A percentile compares a stretch with the other conserved stretches of the same genome.
Conservation (phyloP, 78 protist species). For the Dictyostelium brefeldianum region DNA sequence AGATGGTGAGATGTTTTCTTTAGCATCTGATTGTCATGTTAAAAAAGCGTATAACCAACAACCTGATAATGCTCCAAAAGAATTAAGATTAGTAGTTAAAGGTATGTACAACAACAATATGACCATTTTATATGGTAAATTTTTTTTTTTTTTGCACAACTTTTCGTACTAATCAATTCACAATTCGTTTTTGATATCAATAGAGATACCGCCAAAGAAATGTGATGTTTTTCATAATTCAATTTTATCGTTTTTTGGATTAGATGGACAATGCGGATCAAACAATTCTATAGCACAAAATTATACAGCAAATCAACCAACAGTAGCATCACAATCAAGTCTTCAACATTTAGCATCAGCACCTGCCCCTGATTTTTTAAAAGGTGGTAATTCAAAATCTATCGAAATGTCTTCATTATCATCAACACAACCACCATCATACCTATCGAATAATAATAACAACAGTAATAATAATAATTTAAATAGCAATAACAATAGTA, state of each 20-base stretch:
- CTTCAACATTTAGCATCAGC: constrained; percentile 1
- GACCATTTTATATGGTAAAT: neutral
- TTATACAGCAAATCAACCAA: neutral
- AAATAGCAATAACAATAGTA: neutral
- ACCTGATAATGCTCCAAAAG: neutral
- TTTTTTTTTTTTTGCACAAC: neutral
- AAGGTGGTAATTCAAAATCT: neutral
- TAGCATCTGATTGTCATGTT: constrained; percentile 68
- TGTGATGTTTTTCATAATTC: constrained; percentile 5
- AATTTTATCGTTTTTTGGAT: neutral
- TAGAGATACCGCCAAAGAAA: constrained; percentile 12
- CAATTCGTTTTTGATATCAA: neutral
- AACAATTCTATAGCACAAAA: constrained; percentile 5
- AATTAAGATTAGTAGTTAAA: constrained; percentile 51
- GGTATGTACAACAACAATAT: constrained; percentile 15
- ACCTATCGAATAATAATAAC: neutral
- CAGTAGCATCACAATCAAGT: constrained; percentile 5
- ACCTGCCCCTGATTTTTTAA: constrained; percentile 2
- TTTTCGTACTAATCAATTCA: neutral
- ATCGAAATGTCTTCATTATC: neutral
- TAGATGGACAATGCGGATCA: neutral
- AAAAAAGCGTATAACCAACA: constrained; percentile 46
- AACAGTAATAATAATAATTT: neutral
- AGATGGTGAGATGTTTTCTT: constrained; percentile 44
- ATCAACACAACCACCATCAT: neutral